Evolutionary conservation across 2,329 filamentous ascomycete species (phyloP).

Genomic region (Aspergillus eucalypticola): DNA sequence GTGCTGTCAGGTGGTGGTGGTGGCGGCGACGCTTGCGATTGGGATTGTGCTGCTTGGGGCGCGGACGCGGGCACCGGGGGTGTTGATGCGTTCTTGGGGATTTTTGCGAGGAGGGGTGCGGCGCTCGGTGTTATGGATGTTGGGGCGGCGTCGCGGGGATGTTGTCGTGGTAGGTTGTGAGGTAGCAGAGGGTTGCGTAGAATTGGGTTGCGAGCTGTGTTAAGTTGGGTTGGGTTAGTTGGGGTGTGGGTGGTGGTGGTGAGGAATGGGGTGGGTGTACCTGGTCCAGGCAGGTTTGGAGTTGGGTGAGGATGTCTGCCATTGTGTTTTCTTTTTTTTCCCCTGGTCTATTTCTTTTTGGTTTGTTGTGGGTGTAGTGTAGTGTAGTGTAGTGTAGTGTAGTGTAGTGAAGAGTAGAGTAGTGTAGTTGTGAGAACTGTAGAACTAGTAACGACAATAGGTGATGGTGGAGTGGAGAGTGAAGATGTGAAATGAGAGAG

Average conservation of each 20-base stretch:
- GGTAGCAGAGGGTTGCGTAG: constrained; percentile 53
- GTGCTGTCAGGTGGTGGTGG: constrained; percentile 18
- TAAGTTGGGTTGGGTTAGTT: not conserved
- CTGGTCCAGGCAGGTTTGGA: constrained; percentile 54
- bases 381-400: constrained; percentile 1
- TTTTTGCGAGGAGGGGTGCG: constrained; percentile 43
- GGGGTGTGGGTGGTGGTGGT: not conserved
- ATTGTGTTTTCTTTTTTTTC: constrained; percentile 16
- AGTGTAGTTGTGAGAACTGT: not conserved
- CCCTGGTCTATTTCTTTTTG: too few relatives aligned
- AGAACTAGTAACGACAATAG: not conserved
- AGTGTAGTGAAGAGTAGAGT: not conserved
- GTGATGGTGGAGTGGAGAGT: not conserved
- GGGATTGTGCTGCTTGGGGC: constrained; percentile 16
- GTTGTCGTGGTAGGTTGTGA: constrained; percentile 49
- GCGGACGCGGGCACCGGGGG: constrained; percentile 35
- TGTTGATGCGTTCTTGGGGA: constrained; percentile 42
- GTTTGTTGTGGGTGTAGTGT: not conserved
- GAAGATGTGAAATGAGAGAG: not conserved
- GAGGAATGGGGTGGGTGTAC: constrained; percentile 24
- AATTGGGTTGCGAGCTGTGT: constrained; percentile 52
- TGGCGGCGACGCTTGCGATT: constrained; percentile 17
- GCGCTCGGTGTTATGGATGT: constrained; percentile 33
- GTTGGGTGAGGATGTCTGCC: constrained; percentile 52
- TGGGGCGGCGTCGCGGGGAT: constrained; percentile 38